Percentiles rank a stretch among this genome's conserved stretches.
phyloP scores from a whole-genome alignment of 352 stramenopile species.

The Pythium sukuiense region DNA sequence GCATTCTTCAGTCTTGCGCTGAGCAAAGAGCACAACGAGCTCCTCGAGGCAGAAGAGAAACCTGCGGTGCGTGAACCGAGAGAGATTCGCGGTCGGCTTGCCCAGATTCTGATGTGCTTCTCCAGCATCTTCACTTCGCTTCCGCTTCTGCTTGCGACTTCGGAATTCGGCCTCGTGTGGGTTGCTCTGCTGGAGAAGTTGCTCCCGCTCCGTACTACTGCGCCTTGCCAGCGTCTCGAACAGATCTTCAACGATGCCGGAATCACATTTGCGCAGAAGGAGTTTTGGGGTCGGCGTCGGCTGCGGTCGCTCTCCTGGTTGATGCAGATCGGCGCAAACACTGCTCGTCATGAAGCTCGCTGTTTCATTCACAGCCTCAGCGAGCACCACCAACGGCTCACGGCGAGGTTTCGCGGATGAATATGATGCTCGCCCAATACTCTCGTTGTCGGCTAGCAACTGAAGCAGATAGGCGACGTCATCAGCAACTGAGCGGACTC shows the following conservation, averaged over 20 bases:
- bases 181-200: not conserved
- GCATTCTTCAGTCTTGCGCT: conserved; percentile 66
- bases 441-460: conserved; percentile 1
- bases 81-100: conserved; percentile 37
- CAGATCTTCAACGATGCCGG: conserved; percentile 46
- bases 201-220: conserved; percentile 15
- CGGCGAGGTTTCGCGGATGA: conserved; percentile 37
- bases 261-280: conserved; percentile 57
- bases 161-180: not conserved
- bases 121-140: conserved; percentile 21
- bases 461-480: conserved; percentile 25
- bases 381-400: conserved; percentile 48
- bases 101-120: not conserved
- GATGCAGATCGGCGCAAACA: conserved; percentile 57
- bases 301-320: conserved; percentile 44
- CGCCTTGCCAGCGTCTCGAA: conserved; percentile 53
- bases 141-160: conserved; percentile 20
- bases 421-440: not conserved
- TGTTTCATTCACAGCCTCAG: conserved; percentile 38
- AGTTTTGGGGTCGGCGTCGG: conserved; percentile 30
- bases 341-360: conserved; percentile 68
- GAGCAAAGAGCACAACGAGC: conserved; percentile 72
- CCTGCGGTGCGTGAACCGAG: conserved; percentile 66
- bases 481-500: conserved; percentile 16
- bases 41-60: conserved; percentile 83